A percentile compares a stretch with the other conserved stretches of the same genome.
These are phyloP conservation scores for Tricholoma saponaceum DNA, from an alignment of 768 basidiomycete species.

Conservation along the genomic window DNA sequence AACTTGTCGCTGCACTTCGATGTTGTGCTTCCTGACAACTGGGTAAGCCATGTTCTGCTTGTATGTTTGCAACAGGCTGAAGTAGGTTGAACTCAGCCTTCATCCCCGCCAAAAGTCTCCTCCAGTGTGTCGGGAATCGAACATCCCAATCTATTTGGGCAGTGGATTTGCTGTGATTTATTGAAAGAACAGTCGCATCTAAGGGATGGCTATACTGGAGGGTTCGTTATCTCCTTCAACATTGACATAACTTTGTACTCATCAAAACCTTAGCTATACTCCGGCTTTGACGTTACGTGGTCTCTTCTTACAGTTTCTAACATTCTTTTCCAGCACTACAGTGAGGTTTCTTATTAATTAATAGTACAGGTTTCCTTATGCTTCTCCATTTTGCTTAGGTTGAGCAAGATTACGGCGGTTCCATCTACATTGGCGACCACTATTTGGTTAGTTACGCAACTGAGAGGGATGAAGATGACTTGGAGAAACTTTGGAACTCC, in stretches of 20 bases:
- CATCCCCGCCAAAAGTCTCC: conserved; percentile 29
- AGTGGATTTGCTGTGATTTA: conserved; percentile 41
- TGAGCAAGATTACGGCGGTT: neutral
- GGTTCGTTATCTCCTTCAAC: neutral
- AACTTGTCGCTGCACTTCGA: conserved; percentile 37
- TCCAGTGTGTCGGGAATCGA: conserved; percentile 31
- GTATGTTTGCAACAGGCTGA: neutral
- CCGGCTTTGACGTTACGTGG: conserved; percentile 43
- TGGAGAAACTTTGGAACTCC: neutral
- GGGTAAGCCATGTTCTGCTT: conserved; percentile 22
- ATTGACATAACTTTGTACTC: conserved; percentile 11
- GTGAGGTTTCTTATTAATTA: conserved; percentile 13
- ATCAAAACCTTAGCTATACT: conserved; percentile 29
- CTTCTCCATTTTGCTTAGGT: neutral
- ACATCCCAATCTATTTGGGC: conserved; percentile 37
- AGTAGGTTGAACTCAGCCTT: conserved; percentile 24
- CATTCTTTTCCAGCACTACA: conserved; percentile 36
- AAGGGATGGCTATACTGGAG: neutral
- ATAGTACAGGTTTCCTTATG: neutral
- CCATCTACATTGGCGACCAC: neutral
- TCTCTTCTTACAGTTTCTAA: conserved; percentile 41
- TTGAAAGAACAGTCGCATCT: conserved; percentile 13
- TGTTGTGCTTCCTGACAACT: conserved; percentile 33
- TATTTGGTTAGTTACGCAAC: neutral
- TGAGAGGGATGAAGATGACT: neutral